These are phyloP conservation scores for Euphorbia corollata DNA, from an alignment of 441 rosid genomes.

Conservation along the genomic window DNA sequence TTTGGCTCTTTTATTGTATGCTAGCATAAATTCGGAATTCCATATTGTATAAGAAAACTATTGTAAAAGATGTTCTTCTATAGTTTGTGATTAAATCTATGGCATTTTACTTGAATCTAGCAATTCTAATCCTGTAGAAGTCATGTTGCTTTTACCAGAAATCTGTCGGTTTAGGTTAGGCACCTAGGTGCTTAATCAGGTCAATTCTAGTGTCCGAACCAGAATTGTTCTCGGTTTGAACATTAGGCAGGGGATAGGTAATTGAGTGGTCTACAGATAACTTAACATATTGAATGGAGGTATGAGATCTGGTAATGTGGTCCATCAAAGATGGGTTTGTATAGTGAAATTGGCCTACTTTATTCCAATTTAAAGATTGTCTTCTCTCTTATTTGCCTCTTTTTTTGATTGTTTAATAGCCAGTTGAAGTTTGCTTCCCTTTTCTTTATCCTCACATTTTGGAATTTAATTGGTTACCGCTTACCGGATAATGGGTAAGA, in stretches of 20 bases:
- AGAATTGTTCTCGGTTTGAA: too few species aligned
- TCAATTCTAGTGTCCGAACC: too few species aligned
- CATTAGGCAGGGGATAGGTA: too few species aligned
- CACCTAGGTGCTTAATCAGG: too few species aligned
- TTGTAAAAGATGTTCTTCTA: constrained; percentile 1
- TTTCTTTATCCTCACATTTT: not conserved
- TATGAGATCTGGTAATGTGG: constrained; percentile 39
- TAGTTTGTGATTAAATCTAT: constrained; percentile 3
- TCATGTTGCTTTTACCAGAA: too few species aligned
- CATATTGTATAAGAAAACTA: constrained; percentile 2
- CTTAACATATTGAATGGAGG: constrained; percentile 27
- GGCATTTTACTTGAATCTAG: constrained; percentile 15
- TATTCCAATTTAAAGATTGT: not conserved
- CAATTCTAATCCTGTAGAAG: not conserved
- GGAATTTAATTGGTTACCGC: not conserved
- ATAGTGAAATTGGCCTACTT: constrained; percentile 5
- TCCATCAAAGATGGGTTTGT: constrained; percentile 27
- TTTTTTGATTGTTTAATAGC: not conserved
- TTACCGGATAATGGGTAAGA: not conserved
- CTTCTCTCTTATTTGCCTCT: not conserved
- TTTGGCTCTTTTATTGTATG: constrained; percentile 17
- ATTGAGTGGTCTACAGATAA: not conserved
- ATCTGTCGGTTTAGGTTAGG: constrained; percentile 4
- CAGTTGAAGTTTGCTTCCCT: not conserved
- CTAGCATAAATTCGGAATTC: constrained; percentile 10